A percentile compares a stretch with the other conserved stretches of the same genome.
phyloP scores from a whole-genome alignment of 2,329 filamentous ascomycete genomes.

The Plectosphaerella sp. region DNA sequence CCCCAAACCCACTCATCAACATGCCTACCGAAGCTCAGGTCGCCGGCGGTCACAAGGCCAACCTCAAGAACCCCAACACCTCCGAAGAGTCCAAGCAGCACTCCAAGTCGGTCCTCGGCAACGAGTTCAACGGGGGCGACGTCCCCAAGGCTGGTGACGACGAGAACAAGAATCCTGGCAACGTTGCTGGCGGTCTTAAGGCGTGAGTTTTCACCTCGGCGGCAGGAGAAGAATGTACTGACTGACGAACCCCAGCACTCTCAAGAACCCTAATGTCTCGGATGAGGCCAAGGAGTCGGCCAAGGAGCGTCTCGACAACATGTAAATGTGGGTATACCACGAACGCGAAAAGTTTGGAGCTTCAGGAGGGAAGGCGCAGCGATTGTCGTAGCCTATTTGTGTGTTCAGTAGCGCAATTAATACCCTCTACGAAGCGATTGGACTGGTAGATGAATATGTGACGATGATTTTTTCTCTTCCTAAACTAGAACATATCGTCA shows the following conservation, averaged over 20 bases:
- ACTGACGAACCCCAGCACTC: conserved; percentile 25
- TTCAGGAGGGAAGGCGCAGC: neutral
- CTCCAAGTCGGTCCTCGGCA: conserved; percentile 46
- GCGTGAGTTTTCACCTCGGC: conserved; percentile 30
- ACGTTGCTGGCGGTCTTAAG: conserved; percentile 47
- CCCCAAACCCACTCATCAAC: conserved; percentile 14
- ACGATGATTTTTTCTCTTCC: conserved; percentile 1
- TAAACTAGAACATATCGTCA: conserved; percentile 67
- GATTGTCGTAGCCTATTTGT: no score
- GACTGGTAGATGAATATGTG: no score
- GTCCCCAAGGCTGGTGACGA: conserved; percentile 26
- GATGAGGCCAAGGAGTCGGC: conserved; percentile 52
- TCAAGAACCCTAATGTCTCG: conserved; percentile 53
- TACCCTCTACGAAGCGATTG: no score
- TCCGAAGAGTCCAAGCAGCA: conserved; percentile 52
- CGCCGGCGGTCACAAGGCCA: conserved; percentile 56
- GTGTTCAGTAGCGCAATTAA: no score
- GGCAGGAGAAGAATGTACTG: neutral
- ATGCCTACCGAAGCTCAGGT: conserved; percentile 48
- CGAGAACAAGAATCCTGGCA: conserved; percentile 46
- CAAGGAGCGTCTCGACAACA: conserved; percentile 44
- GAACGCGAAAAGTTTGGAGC: no score
- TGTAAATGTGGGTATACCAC: conserved; percentile 17
- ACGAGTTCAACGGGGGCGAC: conserved; percentile 39
- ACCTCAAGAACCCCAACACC: conserved; percentile 51